phyloP scores from a whole-genome alignment of 1,284 basidiomycete genomes.

The Vanrija sp. region DNA sequence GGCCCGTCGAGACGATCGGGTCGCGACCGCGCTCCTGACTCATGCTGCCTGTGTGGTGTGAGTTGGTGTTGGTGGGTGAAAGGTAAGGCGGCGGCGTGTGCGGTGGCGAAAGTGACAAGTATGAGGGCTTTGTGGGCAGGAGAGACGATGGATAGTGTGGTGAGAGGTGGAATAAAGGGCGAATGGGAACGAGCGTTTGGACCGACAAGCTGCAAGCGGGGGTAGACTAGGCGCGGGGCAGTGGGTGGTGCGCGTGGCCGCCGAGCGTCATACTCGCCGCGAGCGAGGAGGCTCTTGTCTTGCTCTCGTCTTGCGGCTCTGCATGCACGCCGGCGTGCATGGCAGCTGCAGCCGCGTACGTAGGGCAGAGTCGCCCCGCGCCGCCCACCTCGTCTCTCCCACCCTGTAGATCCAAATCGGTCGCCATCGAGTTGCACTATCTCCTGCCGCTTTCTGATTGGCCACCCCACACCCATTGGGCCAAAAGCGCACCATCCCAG shows the following conservation, averaged over 20 bases:
- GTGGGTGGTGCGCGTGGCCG: too few species aligned
- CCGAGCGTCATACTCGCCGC: too few species aligned
- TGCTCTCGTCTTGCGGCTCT: too few species aligned
- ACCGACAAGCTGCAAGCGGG: background rate
- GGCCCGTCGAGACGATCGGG: constrained; percentile 40
- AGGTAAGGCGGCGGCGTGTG: background rate
- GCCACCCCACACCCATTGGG: background rate
- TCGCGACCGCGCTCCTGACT: constrained; percentile 16
- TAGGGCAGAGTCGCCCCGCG: too few species aligned
- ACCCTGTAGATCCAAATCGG: too few species aligned
- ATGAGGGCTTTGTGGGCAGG: background rate
- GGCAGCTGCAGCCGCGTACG: too few species aligned
- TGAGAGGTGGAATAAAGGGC: background rate
- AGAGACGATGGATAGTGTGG: background rate
- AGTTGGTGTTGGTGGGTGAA: constrained; percentile 4
- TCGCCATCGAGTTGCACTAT: background rate
- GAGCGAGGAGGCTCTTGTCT: too few species aligned
- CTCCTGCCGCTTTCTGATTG: background rate
- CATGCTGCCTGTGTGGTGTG: constrained; percentile 10
- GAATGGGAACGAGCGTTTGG: background rate
- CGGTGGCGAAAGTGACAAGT: background rate
- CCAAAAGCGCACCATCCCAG: background rate
- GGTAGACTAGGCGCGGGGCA: too few species aligned
- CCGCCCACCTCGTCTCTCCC: too few species aligned
- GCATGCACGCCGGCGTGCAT: too few species aligned